These are phyloP conservation scores for Neurospora crassa DNA, from an alignment of 2,329 filamentous ascomycete species.

Conservation along the genomic window DNA sequence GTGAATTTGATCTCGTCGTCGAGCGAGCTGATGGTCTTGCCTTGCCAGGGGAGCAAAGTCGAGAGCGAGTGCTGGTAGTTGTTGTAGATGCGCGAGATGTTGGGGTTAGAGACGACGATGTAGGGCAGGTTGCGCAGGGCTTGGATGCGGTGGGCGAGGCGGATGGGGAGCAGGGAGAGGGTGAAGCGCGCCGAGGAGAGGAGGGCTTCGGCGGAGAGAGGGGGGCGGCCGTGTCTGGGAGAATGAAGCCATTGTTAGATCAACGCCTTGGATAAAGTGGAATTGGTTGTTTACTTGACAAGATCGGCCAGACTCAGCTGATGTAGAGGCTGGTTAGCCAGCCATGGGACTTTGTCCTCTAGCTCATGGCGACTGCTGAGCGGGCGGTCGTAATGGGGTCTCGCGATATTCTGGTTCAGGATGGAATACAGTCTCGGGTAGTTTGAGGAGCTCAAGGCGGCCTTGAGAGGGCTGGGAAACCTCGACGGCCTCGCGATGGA, in stretches of 20 bases:
- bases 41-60: constrained; percentile 75
- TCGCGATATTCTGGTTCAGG: neutral
- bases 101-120: constrained; percentile 96
- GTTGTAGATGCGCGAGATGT: constrained; percentile 88
- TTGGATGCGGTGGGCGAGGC: constrained; percentile 88
- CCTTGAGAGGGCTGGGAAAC: constrained; percentile 21
- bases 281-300: constrained; percentile 54
- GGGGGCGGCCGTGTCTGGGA: constrained; percentile 64
- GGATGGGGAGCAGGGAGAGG: constrained; percentile 80
- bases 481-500: constrained; percentile 28
- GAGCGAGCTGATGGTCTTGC: constrained; percentile 58
- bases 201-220: constrained; percentile 69
- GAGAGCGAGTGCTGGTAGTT: constrained; percentile 93
- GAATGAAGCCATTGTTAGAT: constrained; percentile 2
- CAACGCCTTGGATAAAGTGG: neutral
- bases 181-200: constrained; percentile 93
- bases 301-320: constrained; percentile 79
- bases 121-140: constrained; percentile 88
- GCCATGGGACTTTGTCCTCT: constrained; percentile 67
- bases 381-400: constrained; percentile 4
- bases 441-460: constrained; percentile 2
- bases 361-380: constrained; percentile 35
- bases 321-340: constrained; percentile 71
- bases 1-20: constrained; percentile 89
- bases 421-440: neutral